A percentile compares a stretch with the other conserved stretches of the same genome.
phyloP scores from a whole-genome alignment of 2,329 filamentous ascomycete genomes.

The Trichothecium roseum region DNA sequence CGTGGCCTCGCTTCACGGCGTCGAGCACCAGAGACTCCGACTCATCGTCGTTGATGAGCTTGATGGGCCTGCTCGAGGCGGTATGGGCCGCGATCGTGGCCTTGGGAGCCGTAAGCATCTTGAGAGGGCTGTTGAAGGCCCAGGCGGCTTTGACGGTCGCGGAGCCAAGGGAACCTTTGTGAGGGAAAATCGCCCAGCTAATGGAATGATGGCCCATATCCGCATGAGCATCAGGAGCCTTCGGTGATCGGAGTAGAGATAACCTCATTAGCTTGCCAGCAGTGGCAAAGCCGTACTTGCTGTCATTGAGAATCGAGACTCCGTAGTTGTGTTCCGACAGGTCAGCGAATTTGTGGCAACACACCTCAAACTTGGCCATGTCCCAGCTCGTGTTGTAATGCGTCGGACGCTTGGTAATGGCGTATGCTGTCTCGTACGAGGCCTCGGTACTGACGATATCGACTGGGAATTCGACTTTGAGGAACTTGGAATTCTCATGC shows the following conservation, averaged over 20 bases:
- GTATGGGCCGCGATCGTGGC: constrained; percentile 12
- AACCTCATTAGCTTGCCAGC: constrained; percentile 83
- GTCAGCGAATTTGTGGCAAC: constrained; percentile 90
- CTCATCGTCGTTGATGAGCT: constrained; percentile 47
- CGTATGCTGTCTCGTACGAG: constrained; percentile 90
- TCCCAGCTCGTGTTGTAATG: constrained; percentile 98
- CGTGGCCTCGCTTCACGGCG: constrained; percentile 85
- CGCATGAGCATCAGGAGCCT: constrained; percentile 85
- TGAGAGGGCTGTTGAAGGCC: constrained; percentile 80
- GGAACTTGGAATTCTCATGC: constrained; percentile 93
- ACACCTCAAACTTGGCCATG: constrained; percentile 97
- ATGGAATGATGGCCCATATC: constrained; percentile 89
- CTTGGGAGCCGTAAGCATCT: constrained; percentile 16
- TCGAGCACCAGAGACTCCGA: constrained; percentile 66
- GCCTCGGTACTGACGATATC: constrained; percentile 85
- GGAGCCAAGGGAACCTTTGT: constrained; percentile 59
- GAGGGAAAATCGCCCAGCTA: constrained; percentile 83
- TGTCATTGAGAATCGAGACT: constrained; percentile 88
- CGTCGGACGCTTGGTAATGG: constrained; percentile 77
- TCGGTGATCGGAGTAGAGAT: constrained; percentile 75
- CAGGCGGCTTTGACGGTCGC: constrained; percentile 73
- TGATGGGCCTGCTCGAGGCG: constrained; percentile 39
- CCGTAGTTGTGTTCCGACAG: constrained; percentile 81
- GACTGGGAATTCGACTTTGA: constrained; percentile 97
- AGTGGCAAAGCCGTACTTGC: constrained; percentile 92